Percentiles rank a stretch among this genome's conserved stretches.
phyloP scores from a whole-genome alignment of 495 filamentous ascomycete species.

The Friedmanniomyces simplex region DNA sequence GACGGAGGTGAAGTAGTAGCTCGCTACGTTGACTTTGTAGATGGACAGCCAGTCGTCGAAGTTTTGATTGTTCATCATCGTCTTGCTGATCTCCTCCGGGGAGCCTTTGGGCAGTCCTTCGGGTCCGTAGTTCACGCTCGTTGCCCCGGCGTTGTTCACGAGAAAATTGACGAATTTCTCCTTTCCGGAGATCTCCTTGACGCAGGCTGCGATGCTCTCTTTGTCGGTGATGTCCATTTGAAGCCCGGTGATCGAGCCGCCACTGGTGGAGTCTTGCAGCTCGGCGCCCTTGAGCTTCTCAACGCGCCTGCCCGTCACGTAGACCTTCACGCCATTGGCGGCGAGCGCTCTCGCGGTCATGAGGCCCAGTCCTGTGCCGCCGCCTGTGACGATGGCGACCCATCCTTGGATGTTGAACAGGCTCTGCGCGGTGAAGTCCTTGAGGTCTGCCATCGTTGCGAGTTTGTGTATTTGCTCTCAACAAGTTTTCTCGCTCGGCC shows the following conservation, averaged over 20 bases:
- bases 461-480: too few species aligned
- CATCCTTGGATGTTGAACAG: constrained; percentile 17
- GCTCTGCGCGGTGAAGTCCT: background rate
- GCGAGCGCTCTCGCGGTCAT: constrained; percentile 54
- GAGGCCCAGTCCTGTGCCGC: constrained; percentile 48
- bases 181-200: constrained; percentile 26
- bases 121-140: constrained; percentile 22
- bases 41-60: constrained; percentile 33
- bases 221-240: constrained; percentile 32
- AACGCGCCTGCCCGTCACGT: constrained; percentile 53
- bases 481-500: too few species aligned
- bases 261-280: constrained; percentile 9
- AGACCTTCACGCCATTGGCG: constrained; percentile 56
- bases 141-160: constrained; percentile 20
- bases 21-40: constrained; percentile 34
- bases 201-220: constrained; percentile 32
- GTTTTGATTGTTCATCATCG: constrained; percentile 32
- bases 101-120: constrained; percentile 28
- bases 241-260: constrained; percentile 15
- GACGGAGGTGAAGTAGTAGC: constrained; percentile 34
- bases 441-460: background rate
- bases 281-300: constrained; percentile 29
- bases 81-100: constrained; percentile 27
- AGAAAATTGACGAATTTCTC: constrained; percentile 28
- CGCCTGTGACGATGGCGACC: constrained; percentile 12